Evolutionary conservation across 352 stramenopile genomes (phyloP).

Genomic region (Blastocystis sp.): DNA sequence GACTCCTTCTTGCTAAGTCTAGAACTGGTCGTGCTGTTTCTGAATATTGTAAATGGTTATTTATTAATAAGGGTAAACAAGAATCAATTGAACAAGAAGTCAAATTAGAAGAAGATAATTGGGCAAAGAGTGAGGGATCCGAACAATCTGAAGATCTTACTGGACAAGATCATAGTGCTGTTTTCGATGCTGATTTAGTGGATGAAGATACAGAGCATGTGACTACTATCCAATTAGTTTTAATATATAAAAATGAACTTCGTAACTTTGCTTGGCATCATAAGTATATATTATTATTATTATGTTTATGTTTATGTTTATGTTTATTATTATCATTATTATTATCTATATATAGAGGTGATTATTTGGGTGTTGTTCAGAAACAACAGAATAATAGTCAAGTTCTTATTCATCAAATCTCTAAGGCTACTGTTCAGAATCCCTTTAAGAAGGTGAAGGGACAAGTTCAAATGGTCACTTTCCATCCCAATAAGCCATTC

Average conservation of each 20-base stretch:
- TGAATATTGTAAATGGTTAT: no score
- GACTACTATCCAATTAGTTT: slow-evolving; percentile 56
- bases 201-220: no score
- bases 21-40: no score
- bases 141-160: slow-evolving; percentile 57
- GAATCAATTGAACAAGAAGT: slow-evolving; percentile 60
- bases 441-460: slow-evolving; percentile 79
- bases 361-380: slow-evolving; percentile 85
- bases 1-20: no score
- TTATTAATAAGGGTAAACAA: no score
- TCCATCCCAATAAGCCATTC: slow-evolving; percentile 94
- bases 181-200: no score
- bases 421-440: slow-evolving; percentile 78
- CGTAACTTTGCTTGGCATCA: slow-evolving; percentile 80
- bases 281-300: slow-evolving; percentile 49
- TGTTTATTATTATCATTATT: neutral
- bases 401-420: slow-evolving; percentile 93
- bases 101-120: slow-evolving; percentile 49
- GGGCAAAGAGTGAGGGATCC: slow-evolving; percentile 42
- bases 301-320: neutral
- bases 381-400: slow-evolving; percentile 49
- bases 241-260: slow-evolving; percentile 67
- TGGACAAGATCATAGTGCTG: no score
- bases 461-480: slow-evolving; percentile 74
- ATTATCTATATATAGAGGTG: slow-evolving; percentile 52